Conservation (phyloP, 768 basidiomycete species). For the Amanita thiersii region DNA sequence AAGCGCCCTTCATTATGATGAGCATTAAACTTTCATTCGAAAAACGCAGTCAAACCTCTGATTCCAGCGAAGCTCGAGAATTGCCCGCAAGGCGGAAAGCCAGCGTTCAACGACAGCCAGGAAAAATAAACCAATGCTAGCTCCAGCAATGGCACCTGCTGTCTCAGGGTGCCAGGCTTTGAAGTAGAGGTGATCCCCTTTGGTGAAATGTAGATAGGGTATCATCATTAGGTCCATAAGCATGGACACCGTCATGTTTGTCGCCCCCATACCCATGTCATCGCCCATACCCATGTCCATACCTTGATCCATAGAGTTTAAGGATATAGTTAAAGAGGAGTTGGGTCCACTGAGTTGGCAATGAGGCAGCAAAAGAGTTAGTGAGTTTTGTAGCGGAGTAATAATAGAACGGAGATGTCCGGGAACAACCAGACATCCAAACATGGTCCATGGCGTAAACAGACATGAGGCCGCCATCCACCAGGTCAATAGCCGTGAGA, state of each 20-base stretch:
- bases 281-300: background rate
- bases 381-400: slow-evolving; percentile 1
- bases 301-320: slow-evolving; percentile 6
- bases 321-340: slow-evolving; percentile 10
- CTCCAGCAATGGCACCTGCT: slow-evolving; percentile 62
- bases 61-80: slow-evolving; percentile 51
- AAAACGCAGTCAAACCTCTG: slow-evolving; percentile 45
- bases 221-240: slow-evolving; percentile 42
- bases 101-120: slow-evolving; percentile 67
- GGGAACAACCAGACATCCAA: background rate
- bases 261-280: background rate
- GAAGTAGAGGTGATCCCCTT: slow-evolving; percentile 62
- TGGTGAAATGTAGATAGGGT: slow-evolving; percentile 63
- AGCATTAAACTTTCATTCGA: too few relatives aligned
- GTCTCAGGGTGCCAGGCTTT: slow-evolving; percentile 60
- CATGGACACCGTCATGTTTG: slow-evolving; percentile 12
- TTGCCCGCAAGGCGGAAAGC: slow-evolving; percentile 47
- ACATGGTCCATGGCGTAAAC: too few relatives aligned
- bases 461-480: too few relatives aligned
- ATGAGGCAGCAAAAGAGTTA: slow-evolving; percentile 7
- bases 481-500: too few relatives aligned
- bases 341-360: background rate
- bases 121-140: slow-evolving; percentile 62
- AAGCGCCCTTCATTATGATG: too few relatives aligned
- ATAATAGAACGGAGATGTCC: background rate